phyloP scores from a whole-genome alignment of 495 filamentous ascomycete species.

The Penicillium fimorum region DNA sequence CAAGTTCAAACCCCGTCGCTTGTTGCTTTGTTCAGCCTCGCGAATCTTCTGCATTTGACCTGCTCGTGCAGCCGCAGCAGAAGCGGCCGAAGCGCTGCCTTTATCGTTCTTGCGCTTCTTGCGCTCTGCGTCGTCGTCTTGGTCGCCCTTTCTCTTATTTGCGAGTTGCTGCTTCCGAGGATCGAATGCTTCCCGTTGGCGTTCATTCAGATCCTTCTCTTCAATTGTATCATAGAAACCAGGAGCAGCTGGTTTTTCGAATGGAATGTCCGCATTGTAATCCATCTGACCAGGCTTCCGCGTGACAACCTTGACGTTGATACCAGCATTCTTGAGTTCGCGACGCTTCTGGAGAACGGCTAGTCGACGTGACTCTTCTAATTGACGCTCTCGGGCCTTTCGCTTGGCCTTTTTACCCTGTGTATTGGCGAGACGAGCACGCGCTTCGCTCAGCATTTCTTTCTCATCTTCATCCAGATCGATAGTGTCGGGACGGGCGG shows the following conservation, averaged over 20 bases:
- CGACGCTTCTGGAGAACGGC: constrained; percentile 92
- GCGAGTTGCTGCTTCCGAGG: constrained; percentile 92
- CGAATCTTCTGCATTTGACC: constrained; percentile 94
- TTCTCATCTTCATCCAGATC: constrained; percentile 99
- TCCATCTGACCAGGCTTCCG: constrained; percentile 96
- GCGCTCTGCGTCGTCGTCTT: constrained; percentile 74
- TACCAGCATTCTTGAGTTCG: constrained; percentile 94
- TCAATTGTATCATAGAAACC: constrained; percentile 94
- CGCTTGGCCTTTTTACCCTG: constrained; percentile 99
- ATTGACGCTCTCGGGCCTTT: constrained; percentile 91
- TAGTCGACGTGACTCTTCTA: constrained; percentile 88
- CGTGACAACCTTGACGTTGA: constrained; percentile 95
- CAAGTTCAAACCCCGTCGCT: constrained; percentile 73
- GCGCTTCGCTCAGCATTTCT: constrained; percentile 97
- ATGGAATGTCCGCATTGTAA: constrained; percentile 98
- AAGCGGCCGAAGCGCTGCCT: constrained; percentile 66
- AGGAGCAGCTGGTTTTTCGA: constrained; percentile 84
- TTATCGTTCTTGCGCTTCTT: constrained; percentile 90
- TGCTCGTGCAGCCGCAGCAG: constrained; percentile 87
- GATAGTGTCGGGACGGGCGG: constrained; percentile 94
- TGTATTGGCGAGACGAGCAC: constrained; percentile 92
- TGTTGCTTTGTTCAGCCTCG: constrained; percentile 95
- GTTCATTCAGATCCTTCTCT: constrained; percentile 78
- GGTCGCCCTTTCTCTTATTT: constrained; percentile 92
- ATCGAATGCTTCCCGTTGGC: constrained; percentile 83